Evolutionary conservation across 192 early-diverging fungal genomes (phyloP), one percentile per base, ranked within the genome.

Genomic region (Coemansia sp.): DNA sequence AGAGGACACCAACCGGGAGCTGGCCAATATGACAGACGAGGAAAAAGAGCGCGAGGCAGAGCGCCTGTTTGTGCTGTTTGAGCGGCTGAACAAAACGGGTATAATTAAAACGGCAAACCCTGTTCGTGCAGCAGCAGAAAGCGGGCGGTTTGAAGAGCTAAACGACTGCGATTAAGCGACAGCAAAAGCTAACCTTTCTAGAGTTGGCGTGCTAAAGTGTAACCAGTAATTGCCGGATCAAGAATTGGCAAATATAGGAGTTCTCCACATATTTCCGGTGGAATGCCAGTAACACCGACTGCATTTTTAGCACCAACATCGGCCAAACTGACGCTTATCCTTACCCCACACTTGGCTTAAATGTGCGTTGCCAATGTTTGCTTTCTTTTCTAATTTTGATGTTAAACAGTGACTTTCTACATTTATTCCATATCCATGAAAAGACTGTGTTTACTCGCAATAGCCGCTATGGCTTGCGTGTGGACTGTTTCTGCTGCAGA

Each of bases 41-140:
- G 95, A 99, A 70, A 97, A 97, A 68, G 94, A 97, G 66, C 78
- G 88, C 37, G 97, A 99, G 64, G 94, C 94, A 3, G 93, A 96
- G 71, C 84, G 85, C 22, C 68, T 99, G 69, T 88, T 98, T 83
- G 94, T 94, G 1, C 82, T 97, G 73, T 95, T 99, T 82, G 94
- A 99, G 60, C 84, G 92, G 62, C 78, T 97, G 36, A 93, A 97
- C 59, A 89, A 88, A 61, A 95, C 90, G 6, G 97, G 97, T 20
- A 76, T 98, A 3, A 90, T 98, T 62, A 84, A 93, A 73, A 88
- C 88, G 1, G 86, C 85, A 5, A 88, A 93, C 59, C 90, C 89
- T 2, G 67, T 91, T 26, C 83, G 84, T 36, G 78, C 85, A 12
- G 89, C 88, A 5, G 63, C 65, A 64, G 59, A 83, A 56, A 79